Evolutionary conservation across 345 rosid species (phyloP), one percentile per base, ranked within the genome.

Genomic region (Hibiscus tridactylites): DNA sequence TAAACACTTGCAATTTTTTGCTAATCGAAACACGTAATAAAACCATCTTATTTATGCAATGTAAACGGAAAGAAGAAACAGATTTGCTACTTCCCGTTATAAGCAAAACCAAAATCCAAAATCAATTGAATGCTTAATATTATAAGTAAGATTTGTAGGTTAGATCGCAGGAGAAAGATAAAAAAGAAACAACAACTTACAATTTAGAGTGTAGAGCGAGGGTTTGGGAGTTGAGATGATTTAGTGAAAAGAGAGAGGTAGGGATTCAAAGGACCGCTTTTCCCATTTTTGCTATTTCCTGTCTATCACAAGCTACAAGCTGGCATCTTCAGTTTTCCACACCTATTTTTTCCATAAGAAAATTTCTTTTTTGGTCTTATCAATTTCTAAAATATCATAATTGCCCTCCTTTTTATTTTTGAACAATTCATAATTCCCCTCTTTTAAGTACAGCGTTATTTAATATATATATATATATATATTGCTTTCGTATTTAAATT

Each of bases 111-210:
- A 71, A 65, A 78, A 35, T 31, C 12, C 9, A 71, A 60, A 78
- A 35, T 21, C 12, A 73, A 72, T 59, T 19, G 54, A 42, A 19
- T 12, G 19, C 24, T 26, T 21, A 37, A 26, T 2, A 54, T 53
- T 26, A 52, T 0, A 62, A 4, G 17, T 44, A 65, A 11, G 2
- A 65, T 65, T 42, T 42, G 13, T 28, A 71, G 73, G 53, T 29
- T 16, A 26, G 70, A 71, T 78, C 75, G 61, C 4, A 56, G 31
- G 29, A 56, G 47, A 47, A 56, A 19, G 13, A 1, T 3, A 6
- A 68, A 39, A 50, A 26, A 2, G 37, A 46, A 73, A 17, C 58
- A 49, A 59, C 16, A 10, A 74, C 85, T 77, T 65, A 78, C 81
- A 24, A 68, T 54, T 42, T 35, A 16, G 4, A 31, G 49, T 3